phyloP scores from a whole-genome alignment of 1,139 yeast genomes.

The Geotrichum bryndzae region DNA sequence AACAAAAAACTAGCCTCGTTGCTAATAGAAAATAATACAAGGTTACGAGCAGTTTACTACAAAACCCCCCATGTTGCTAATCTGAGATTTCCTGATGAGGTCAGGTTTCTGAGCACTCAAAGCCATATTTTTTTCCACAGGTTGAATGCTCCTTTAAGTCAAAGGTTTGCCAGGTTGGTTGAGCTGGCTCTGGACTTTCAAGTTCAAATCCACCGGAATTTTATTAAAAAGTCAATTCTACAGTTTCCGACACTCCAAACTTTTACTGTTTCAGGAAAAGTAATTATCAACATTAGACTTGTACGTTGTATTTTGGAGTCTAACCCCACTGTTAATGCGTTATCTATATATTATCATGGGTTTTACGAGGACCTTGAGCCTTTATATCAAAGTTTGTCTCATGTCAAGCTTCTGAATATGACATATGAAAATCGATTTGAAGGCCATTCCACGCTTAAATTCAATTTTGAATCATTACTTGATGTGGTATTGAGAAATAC shows the following conservation, averaged over 20 bases:
- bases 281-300: not conserved
- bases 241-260: not conserved
- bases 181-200: not conserved
- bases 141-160: not conserved
- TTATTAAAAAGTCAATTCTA: not conserved
- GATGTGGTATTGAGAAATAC: not conserved
- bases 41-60: not conserved
- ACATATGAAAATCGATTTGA: not conserved
- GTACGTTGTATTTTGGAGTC: not conserved
- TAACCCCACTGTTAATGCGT: not conserved
- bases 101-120: not conserved
- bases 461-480: not conserved
- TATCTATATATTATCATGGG: not conserved
- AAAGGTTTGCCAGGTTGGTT: not conserved
- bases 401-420: not conserved
- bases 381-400: not conserved
- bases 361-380: not conserved
- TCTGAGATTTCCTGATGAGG: not conserved
- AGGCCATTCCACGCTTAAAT: not conserved
- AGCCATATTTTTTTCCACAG: not conserved
- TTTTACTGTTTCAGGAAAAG: not conserved
- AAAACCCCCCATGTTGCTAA: not conserved
- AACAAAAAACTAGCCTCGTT: too few species aligned
- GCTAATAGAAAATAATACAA: not conserved
- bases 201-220: not conserved